These are phyloP conservation scores for Senna siamea DNA, from an alignment of 306 rosid species.

Conservation along the genomic window DNA sequence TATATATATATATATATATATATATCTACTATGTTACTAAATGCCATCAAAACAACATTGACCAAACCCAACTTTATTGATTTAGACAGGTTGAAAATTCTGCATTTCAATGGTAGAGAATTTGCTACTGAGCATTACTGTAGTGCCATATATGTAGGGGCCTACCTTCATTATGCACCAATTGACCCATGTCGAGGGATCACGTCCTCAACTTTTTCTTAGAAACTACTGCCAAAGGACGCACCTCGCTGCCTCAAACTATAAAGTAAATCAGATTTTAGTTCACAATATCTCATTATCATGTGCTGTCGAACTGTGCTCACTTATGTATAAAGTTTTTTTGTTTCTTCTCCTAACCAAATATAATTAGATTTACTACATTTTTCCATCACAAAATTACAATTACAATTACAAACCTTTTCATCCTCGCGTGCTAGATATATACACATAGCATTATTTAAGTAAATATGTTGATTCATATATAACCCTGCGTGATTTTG, in stretches of 20 bases:
- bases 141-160: constrained; percentile 35
- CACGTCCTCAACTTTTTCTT: constrained; percentile 25
- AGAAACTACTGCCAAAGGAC: constrained; percentile 24
- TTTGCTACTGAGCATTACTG: constrained; percentile 17
- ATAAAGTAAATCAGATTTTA: neutral
- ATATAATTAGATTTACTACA: too few species aligned
- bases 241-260: neutral
- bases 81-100: constrained; percentile 16
- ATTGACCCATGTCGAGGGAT: constrained; percentile 32
- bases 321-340: neutral
- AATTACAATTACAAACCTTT: neutral
- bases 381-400: too few species aligned
- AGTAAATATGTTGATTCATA: too few species aligned
- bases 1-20: too few species aligned
- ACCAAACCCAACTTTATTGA: constrained; percentile 35
- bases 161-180: constrained; percentile 43
- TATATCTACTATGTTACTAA: neutral
- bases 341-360: too few species aligned
- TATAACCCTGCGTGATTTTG: neutral
- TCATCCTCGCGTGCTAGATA: neutral
- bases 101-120: neutral
- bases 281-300: neutral
- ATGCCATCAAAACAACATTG: constrained; percentile 24
- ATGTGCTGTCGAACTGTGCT: neutral
- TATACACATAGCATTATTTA: too few species aligned